phyloP scores from a whole-genome alignment of 2,329 filamentous ascomycete species.

The Gyromitra esculenta region DNA sequence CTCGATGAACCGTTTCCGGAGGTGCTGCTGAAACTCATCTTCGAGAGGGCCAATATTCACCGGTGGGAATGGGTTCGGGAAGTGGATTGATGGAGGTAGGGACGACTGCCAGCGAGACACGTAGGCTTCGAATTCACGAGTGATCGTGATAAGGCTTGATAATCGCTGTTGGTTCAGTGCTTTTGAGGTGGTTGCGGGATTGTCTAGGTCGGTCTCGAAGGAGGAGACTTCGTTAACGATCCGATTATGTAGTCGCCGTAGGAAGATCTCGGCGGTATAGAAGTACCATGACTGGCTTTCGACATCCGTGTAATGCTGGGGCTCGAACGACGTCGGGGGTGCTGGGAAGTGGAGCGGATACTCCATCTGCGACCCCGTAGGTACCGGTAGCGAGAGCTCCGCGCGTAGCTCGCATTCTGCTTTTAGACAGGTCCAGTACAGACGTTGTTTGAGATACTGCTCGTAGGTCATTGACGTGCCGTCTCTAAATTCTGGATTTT shows the following conservation, averaged over 20 bases:
- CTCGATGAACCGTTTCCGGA: constrained; percentile 48
- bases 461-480: constrained; percentile 42
- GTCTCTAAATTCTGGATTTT: constrained; percentile 12
- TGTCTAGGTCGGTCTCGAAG: constrained; percentile 28
- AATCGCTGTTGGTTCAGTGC: constrained; percentile 42
- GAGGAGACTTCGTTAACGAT: constrained; percentile 59
- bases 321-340: constrained; percentile 56
- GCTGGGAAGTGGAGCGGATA: constrained; percentile 60
- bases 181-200: neutral
- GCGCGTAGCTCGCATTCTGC: constrained; percentile 62
- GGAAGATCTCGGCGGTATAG: constrained; percentile 63
- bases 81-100: constrained; percentile 36
- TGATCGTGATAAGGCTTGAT: constrained; percentile 43
- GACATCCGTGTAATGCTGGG: constrained; percentile 20
- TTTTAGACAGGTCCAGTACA: constrained; percentile 64
- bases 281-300: constrained; percentile 62
- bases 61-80: constrained; percentile 32
- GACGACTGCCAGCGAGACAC: constrained; percentile 44
- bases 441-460: constrained; percentile 60
- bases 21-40: constrained; percentile 46
- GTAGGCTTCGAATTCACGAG: constrained; percentile 45
- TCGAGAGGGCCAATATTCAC: constrained; percentile 15
- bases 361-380: constrained; percentile 59
- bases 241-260: constrained; percentile 62
- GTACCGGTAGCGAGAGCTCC: constrained; percentile 61